phyloP scores from a whole-genome alignment of 2,329 filamentous ascomycete genomes.

The Penicillium digitatum region DNA sequence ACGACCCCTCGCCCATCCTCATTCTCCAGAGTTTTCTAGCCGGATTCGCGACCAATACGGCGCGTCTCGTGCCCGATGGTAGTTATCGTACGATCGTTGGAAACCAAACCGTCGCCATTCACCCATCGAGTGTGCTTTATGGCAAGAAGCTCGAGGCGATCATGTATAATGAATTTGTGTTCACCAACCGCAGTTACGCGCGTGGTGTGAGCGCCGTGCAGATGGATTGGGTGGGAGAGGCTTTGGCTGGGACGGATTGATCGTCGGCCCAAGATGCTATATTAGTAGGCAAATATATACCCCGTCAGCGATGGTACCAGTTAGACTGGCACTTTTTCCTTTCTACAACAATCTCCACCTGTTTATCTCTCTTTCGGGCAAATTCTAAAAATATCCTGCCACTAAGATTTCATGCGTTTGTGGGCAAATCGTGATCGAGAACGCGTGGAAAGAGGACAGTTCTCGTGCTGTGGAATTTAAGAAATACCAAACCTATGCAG shows the following conservation, averaged over 20 bases:
- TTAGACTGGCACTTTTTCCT: not conserved
- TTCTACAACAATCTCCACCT: not conserved
- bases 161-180: conserved; percentile 63
- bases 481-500: not conserved
- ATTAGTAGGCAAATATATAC: conserved; percentile 13
- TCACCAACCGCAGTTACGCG: conserved; percentile 61
- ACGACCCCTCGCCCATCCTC: conserved; percentile 43
- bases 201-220: conserved; percentile 60
- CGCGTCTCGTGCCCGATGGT: conserved; percentile 56
- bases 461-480: not conserved
- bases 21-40: conserved; percentile 57
- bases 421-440: not conserved
- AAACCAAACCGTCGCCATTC: conserved; percentile 60
- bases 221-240: conserved; percentile 59
- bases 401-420: too few relatives aligned
- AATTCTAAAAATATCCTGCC: not conserved
- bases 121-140: conserved; percentile 59
- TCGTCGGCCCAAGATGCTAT: not conserved
- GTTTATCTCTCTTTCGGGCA: not conserved
- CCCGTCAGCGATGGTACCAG: not conserved
- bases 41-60: conserved; percentile 60
- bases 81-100: conserved; percentile 60
- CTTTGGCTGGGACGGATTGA: conserved; percentile 31
- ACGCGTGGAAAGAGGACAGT: not conserved
- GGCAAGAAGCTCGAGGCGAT: conserved; percentile 60